These are phyloP conservation scores for Botrytis paeoniae DNA, from an alignment of 2,329 filamentous ascomycete genomes.

Conservation along the genomic window DNA sequence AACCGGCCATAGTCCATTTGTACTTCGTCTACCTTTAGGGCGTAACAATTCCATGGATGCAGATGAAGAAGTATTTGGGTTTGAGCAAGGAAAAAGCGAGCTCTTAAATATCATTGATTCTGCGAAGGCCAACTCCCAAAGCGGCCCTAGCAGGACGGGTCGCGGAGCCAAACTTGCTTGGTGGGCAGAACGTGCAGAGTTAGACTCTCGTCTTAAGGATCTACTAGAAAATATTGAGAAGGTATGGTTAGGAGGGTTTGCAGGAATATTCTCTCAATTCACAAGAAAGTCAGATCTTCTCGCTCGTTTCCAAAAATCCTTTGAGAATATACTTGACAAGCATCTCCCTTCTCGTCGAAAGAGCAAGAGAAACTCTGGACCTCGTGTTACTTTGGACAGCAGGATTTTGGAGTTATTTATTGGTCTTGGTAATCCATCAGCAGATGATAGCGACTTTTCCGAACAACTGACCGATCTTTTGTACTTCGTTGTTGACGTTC, in stretches of 20 bases:
- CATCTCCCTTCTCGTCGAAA: conserved; percentile 80
- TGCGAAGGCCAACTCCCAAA: conserved; percentile 82
- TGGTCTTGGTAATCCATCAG: conserved; percentile 71
- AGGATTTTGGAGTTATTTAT: conserved; percentile 84
- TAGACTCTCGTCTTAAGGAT: conserved; percentile 74
- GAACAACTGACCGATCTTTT: conserved; percentile 88
- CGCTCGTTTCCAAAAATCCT: conserved; percentile 71
- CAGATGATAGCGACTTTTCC: conserved; percentile 70
- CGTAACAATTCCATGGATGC: conserved; percentile 77
- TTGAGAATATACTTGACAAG: conserved; percentile 76
- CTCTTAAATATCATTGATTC: conserved; percentile 77
- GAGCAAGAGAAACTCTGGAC: conserved; percentile 50
- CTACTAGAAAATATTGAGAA: conserved; percentile 84
- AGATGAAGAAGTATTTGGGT: conserved; percentile 79
- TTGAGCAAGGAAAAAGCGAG: conserved; percentile 74
- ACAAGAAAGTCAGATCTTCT: conserved; percentile 61
- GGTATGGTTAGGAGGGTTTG: conserved; percentile 93
- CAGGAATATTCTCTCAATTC: conserved; percentile 84
- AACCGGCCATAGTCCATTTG: conserved; percentile 72
- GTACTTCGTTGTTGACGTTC: conserved; percentile 93
- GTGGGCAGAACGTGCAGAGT: conserved; percentile 81
- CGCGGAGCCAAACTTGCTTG: conserved; percentile 77
- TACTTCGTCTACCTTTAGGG: conserved; percentile 80
- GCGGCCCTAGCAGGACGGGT: conserved; percentile 64
- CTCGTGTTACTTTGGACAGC: conserved; percentile 52